Conservation (phyloP, 305 asterid species). For the Monarda citriodora region DNA sequence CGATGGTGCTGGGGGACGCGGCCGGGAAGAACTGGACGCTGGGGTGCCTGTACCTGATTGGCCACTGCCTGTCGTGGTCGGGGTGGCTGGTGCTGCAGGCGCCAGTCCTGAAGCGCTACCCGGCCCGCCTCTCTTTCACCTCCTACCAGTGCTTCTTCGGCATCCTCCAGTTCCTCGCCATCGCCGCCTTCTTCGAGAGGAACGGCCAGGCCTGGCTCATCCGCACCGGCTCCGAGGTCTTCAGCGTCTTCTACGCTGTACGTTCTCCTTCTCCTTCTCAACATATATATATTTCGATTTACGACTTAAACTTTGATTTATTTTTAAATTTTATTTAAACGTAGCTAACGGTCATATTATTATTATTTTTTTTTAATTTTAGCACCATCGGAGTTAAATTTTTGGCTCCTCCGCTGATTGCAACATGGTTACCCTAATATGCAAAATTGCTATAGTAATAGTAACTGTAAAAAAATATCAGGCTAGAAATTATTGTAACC, state of each 20-base stretch:
- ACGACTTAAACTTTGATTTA: too few species aligned
- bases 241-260: conserved; percentile 97
- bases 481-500: neutral
- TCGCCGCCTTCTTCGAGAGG: conserved; percentile 83
- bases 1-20: conserved; percentile 53
- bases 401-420: too few species aligned
- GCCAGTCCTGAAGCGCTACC: conserved; percentile 86
- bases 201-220: conserved; percentile 89
- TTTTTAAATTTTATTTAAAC: too few species aligned
- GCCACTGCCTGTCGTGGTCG: conserved; percentile 98
- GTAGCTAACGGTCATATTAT: too few species aligned
- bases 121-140: conserved; percentile 93
- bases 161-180: conserved; percentile 76
- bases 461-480: too few species aligned
- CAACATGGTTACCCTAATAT: too few species aligned
- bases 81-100: conserved; percentile 97
- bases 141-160: conserved; percentile 97
- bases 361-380: too few species aligned
- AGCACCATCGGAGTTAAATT: too few species aligned
- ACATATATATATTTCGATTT: too few species aligned
- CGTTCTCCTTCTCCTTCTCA: conserved; percentile 10
- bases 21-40: conserved; percentile 88
- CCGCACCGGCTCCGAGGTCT: conserved; percentile 90
- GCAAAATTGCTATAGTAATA: too few species aligned
- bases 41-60: conserved; percentile 93